Evolutionary conservation across 805 yeast species (phyloP).

Genomic region (Vanderwaltozyma tropicalis): DNA sequence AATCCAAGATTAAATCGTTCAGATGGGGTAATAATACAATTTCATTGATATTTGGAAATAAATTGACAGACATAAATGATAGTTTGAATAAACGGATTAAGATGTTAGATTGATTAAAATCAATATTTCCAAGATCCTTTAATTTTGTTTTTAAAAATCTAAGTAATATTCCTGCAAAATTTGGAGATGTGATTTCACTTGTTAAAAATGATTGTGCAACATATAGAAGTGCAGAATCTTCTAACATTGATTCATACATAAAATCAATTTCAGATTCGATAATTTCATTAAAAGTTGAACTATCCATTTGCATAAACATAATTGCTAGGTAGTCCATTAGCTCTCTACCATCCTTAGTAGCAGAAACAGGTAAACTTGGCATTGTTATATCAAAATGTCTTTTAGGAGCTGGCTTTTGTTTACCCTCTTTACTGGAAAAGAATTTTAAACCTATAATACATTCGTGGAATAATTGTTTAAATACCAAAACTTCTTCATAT

Average conservation of each 20-base stretch:
- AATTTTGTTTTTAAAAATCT: slow-evolving; percentile 65
- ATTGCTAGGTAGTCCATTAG: slow-evolving; percentile 92
- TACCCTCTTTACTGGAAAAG: slow-evolving; percentile 41
- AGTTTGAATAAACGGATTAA: slow-evolving; percentile 79
- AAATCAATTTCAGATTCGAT: slow-evolving; percentile 70
- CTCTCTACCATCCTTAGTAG: slow-evolving; percentile 89
- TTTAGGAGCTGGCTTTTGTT: slow-evolving; percentile 19
- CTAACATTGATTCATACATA: slow-evolving; percentile 66
- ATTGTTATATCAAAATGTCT: slow-evolving; percentile 55
- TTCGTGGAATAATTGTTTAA: slow-evolving; percentile 71
- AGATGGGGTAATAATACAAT: slow-evolving; percentile 80
- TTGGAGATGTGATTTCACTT: slow-evolving; percentile 87
- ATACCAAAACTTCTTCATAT: slow-evolving; percentile 69
- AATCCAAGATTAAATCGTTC: slow-evolving; percentile 69
- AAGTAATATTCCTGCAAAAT: slow-evolving; percentile 75
- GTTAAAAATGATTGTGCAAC: slow-evolving; percentile 91
- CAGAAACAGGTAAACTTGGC: slow-evolving; percentile 73
- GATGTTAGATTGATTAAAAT: slow-evolving; percentile 66
- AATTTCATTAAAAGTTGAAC: slow-evolving; percentile 90
- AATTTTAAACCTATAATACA: slow-evolving; percentile 72
- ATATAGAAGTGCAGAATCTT: slow-evolving; percentile 77
- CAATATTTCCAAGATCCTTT: slow-evolving; percentile 70
- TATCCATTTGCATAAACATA: slow-evolving; percentile 86
- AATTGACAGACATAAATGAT: slow-evolving; percentile 90
- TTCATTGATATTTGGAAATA: slow-evolving; percentile 83